Evolutionary conservation across 2,329 filamentous ascomycete species (phyloP).

Genomic region (Xylariaceae sp.): DNA sequence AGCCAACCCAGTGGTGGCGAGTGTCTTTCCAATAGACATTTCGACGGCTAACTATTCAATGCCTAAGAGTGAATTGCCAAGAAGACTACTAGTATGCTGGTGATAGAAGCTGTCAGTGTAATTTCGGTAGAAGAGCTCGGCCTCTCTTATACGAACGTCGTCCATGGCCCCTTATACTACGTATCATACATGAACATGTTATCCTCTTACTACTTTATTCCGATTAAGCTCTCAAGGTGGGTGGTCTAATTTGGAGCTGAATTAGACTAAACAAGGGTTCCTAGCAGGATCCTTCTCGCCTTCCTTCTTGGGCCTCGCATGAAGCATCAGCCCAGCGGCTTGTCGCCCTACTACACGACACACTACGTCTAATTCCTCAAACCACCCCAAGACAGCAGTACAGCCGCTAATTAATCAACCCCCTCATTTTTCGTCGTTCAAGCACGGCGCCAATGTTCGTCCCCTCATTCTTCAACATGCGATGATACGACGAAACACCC

Average conservation of each 20-base stretch:
- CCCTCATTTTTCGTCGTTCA: constrained; percentile 13
- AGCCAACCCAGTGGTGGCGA: constrained; percentile 28
- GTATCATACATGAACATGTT: not conserved
- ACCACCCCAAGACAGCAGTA: not conserved
- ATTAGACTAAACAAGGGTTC: constrained; percentile 12
- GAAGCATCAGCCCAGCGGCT: constrained; percentile 15
- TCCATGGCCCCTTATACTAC: not conserved
- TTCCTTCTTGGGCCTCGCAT: constrained; percentile 32
- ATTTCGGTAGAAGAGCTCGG: not conserved
- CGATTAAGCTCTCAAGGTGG: constrained; percentile 6
- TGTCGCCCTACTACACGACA: not conserved
- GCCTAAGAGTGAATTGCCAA: constrained; percentile 3
- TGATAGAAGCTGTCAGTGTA: not conserved
- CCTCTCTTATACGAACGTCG: constrained; percentile 14
- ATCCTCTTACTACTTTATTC: constrained; percentile 4
- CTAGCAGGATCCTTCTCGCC: constrained; percentile 18
- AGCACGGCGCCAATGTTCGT: not conserved
- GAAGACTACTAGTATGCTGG: not conserved
- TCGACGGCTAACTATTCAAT: constrained; percentile 8
- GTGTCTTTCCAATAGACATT: constrained; percentile 29
- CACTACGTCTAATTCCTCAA: constrained; percentile 1
- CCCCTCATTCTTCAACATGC: too few species aligned
- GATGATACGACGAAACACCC: not conserved
- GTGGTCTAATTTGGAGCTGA: constrained; percentile 15
- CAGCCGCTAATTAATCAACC: not conserved